Percentiles rank a stretch among this genome's conserved stretches.
These are phyloP conservation scores for Ramaria rubella DNA, from an alignment of 768 basidiomycete species.

Conservation along the genomic window DNA sequence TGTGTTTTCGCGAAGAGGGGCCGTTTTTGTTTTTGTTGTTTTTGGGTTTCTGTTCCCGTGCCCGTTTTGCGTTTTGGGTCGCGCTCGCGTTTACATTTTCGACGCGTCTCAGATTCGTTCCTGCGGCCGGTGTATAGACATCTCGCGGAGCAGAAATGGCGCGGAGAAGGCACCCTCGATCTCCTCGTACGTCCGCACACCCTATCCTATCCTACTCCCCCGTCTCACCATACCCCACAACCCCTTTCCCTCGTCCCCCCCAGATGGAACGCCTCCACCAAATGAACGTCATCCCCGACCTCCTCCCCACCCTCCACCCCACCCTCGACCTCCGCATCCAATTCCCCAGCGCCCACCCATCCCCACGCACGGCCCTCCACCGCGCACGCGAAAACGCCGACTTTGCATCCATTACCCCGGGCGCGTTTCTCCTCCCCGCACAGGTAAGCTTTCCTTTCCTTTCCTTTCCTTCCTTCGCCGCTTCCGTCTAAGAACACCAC, in stretches of 20 bases:
- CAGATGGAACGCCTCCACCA: conserved; percentile 92
- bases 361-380: conserved; percentile 21
- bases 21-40: neutral
- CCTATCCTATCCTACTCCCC: neutral
- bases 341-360: conserved; percentile 33
- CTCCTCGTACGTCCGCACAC: conserved; percentile 54
- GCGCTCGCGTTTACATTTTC: neutral
- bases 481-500: neutral
- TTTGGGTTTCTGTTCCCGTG: neutral
- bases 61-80: too few relatives aligned
- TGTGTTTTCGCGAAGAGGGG: neutral
- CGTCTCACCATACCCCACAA: too few relatives aligned
- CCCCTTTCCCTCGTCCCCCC: neutral
- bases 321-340: conserved; percentile 68
- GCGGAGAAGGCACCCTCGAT: conserved; percentile 77
- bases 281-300: conserved; percentile 87
- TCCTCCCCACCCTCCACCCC: conserved; percentile 65
- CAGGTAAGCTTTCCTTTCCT: conserved; percentile 44
- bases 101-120: conserved; percentile 19
- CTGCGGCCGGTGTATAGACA: conserved; percentile 65
- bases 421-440: conserved; percentile 56
- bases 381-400: conserved; percentile 21
- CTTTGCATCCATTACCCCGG: conserved; percentile 54
- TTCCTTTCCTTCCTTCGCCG: neutral
- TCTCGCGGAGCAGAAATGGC: conserved; percentile 78